phyloP scores from a whole-genome alignment of 257 asterid species.

The Solanum bukasovii region DNA sequence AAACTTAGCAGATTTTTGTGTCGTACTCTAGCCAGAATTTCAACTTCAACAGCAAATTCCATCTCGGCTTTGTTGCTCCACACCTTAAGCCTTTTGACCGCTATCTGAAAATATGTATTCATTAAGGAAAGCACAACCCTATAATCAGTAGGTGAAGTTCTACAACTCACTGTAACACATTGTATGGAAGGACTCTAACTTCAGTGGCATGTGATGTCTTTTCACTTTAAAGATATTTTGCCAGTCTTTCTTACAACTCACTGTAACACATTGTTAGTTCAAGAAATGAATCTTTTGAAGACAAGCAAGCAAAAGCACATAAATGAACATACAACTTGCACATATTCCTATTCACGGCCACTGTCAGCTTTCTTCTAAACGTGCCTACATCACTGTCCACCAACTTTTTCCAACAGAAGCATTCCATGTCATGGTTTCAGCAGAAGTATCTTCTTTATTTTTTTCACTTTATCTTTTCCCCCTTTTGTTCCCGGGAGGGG shows the following conservation, averaged over 20 bases:
- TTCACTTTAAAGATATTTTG: neutral
- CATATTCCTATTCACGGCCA: neutral
- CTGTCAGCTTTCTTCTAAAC: neutral
- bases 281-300: neutral
- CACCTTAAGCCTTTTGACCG: conserved; percentile 83
- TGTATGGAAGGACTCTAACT: neutral
- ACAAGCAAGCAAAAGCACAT: neutral
- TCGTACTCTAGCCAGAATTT: conserved; percentile 79
- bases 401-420: neutral
- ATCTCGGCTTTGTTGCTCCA: conserved; percentile 89
- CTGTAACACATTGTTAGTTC: neutral
- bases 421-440: neutral
- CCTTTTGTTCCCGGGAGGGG: neutral
- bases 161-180: neutral
- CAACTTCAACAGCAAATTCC: conserved; percentile 84
- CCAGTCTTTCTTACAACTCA: neutral
- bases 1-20: conserved; percentile 71
- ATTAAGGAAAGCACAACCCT: neutral
- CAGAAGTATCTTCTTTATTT: neutral
- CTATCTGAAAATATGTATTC: conserved; percentile 40
- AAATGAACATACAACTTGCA: neutral
- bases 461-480: neutral
- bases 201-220: neutral
- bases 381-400: neutral
- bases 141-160: neutral